phyloP scores from a whole-genome alignment of 306 rosid species.

The Acmispon strigosus region DNA sequence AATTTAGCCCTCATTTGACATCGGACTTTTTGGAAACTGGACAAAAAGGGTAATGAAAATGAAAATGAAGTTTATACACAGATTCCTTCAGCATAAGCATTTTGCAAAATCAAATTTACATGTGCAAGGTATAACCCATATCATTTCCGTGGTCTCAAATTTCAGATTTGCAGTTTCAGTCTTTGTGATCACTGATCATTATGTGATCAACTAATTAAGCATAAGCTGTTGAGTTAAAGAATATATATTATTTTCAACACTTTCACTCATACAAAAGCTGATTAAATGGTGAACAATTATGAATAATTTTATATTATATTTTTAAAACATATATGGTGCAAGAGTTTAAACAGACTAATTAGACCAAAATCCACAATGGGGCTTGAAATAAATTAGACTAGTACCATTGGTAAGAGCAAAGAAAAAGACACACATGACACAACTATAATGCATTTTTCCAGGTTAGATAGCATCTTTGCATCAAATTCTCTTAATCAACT shows the following conservation, averaged over 20 bases:
- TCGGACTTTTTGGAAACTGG: background rate
- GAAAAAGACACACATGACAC: too few species aligned
- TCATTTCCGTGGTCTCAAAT: background rate
- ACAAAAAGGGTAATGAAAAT: background rate
- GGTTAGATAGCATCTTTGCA: too few species aligned
- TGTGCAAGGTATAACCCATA: background rate
- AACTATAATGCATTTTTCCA: too few species aligned
- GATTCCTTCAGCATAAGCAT: conserved; percentile 1
- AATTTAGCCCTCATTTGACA: background rate
- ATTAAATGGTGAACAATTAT: too few species aligned
- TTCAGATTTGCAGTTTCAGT: background rate
- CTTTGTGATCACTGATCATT: background rate
- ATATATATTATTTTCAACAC: too few species aligned
- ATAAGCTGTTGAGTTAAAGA: too few species aligned
- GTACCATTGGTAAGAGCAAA: too few species aligned
- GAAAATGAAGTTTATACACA: background rate
- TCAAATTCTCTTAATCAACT: too few species aligned
- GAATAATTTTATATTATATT: too few species aligned
- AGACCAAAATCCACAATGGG: background rate
- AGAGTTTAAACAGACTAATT: background rate
- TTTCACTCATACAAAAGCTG: too few species aligned
- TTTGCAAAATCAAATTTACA: conserved; percentile 1
- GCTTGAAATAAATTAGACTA: background rate
- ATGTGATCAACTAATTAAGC: too few species aligned
- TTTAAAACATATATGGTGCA: too few species aligned